Base-by-base conservation (phyloP, 1,139 yeast species). In the Yamadazyma kanchanaburiensis region DNA sequence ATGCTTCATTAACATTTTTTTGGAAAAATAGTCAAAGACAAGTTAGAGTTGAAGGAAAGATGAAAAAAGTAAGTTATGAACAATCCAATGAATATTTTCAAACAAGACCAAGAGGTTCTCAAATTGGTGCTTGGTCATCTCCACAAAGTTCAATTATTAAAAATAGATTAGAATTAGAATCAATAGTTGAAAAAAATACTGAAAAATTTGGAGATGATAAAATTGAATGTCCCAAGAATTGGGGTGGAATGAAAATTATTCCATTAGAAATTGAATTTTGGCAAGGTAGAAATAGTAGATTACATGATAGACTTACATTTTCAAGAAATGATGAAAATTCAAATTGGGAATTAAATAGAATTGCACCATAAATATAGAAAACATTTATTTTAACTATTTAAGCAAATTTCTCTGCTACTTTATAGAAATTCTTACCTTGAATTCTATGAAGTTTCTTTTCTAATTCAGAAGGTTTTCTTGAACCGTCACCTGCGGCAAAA, bases 71-170 rank as follows among this genome's bases (percentile, higher is more conserved):
- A 20, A 65, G 77, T 19, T 69, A 80, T 37, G 89, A 83, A 45
- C 86, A 84, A 22, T 74, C 88, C 7, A 78, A 81, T 45, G 68
- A 80, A 32, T 91, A 91, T 58, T 91, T 77, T 58, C 72, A 76
- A 32, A 83, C 95, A 1, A 72, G 98, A 49, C 97, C 98, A 21
- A 70, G 95, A 38, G 96, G 94, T 5, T 84, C 95, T 14, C 79
- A 85, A 51, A 79, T 91, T 38, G 97, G 98, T 15, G 98, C 98
- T 0, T 89, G 96, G 96, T 84, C 97, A 0, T 81, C 94, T 25
- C 94, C 95, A 2, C 98, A 91, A 64, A 78, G 89, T 24, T 67
- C 71, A 34, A 68, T 64, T 1, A 67, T 91, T 19, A 48, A 55
- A 13, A 57, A 66, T 23, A 68, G 96, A 42, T 71, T 73, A 12